Conservation (phyloP, 371 early-diverging fungal species). For the Apophysomyces trapeziformis region DNA sequence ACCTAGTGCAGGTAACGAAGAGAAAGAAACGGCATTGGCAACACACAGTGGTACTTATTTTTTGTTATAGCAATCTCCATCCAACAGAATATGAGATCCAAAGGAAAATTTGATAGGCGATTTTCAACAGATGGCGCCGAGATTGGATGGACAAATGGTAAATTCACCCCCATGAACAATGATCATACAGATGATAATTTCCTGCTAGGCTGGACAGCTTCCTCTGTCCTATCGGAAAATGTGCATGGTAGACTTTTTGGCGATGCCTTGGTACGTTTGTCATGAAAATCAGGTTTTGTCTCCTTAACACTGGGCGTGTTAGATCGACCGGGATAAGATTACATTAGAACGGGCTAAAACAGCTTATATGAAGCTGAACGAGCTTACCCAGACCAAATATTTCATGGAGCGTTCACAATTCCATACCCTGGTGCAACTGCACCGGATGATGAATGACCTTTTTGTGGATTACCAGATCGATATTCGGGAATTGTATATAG, state of each 20-base stretch:
- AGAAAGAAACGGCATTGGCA: conserved; percentile 1
- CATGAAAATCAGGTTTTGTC: neutral
- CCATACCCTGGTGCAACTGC: conserved; percentile 32
- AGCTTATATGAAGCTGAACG: conserved; percentile 30
- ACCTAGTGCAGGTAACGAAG: conserved; percentile 17
- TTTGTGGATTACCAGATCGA: conserved; percentile 27
- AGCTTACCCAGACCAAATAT: conserved; percentile 17
- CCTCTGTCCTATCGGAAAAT: conserved; percentile 24
- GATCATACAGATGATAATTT: neutral
- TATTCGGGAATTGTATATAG: conserved; percentile 31
- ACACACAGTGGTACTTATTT: neutral
- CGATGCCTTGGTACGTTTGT: conserved; percentile 25
- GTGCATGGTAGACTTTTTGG: conserved; percentile 31
- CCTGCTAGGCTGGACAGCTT: conserved; percentile 32
- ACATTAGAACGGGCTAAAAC: conserved; percentile 30
- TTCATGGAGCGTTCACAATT: conserved; percentile 14
- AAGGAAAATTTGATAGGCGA: conserved; percentile 17
- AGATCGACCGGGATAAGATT: conserved; percentile 29
- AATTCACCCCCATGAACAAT: neutral
- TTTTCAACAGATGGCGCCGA: conserved; percentile 20
- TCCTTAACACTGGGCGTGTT: neutral
- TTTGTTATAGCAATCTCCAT: conserved; percentile 6
- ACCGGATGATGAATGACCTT: conserved; percentile 34
- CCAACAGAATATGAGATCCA: conserved; percentile 11
- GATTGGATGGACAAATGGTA: conserved; percentile 23